Conservation (phyloP, 192 early-diverging fungal genomes). For the Funneliformis mosseae region DNA sequence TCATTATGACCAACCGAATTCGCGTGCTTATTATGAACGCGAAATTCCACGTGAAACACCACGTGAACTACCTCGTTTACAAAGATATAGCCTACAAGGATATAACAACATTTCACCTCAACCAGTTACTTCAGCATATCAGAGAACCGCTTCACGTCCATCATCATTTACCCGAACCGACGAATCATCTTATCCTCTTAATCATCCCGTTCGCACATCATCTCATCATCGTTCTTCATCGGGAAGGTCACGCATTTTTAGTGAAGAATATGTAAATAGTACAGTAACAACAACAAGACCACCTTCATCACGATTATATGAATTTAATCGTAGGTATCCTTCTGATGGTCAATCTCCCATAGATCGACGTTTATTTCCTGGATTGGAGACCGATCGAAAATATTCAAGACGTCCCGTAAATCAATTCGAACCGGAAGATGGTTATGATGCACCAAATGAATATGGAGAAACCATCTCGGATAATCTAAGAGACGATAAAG, state of each 20-base stretch:
- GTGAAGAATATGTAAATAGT: conserved; percentile 7
- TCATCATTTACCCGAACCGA: background rate
- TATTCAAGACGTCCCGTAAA: background rate
- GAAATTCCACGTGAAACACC: background rate
- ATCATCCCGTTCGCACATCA: background rate
- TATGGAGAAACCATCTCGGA: background rate
- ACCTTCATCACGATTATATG: background rate
- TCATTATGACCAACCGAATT: background rate
- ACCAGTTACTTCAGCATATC: background rate
- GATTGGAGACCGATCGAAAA: background rate
- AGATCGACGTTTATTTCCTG: background rate
- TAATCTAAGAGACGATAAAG: background rate
- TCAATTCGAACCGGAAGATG: background rate
- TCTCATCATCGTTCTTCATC: conserved; percentile 14
- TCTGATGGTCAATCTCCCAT: background rate
- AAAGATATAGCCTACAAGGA: background rate
- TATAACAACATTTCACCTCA: background rate
- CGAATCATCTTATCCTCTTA: background rate
- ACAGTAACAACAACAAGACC: background rate
- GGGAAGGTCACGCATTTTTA: background rate
- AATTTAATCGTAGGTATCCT: background rate
- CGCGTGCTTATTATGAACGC: background rate
- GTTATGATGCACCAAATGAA: background rate
- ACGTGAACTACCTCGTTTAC: conserved; percentile 3
- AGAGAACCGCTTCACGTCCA: conserved; percentile 11